Base-by-base conservation (phyloP, 2,329 filamentous ascomycete species). In the Dactylella cylindrospora region DNA sequence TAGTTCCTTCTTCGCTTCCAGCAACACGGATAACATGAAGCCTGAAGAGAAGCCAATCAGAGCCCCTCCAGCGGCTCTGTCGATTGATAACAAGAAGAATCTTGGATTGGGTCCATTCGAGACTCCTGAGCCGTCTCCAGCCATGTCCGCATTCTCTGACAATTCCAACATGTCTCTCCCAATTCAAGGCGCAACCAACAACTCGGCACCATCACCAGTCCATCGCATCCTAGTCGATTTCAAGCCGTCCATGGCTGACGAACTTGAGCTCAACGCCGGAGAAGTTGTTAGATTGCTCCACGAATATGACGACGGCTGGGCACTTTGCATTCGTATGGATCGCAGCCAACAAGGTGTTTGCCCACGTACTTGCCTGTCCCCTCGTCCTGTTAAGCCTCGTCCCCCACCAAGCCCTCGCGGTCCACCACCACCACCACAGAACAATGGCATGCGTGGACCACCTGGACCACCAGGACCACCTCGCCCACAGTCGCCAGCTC, bases 271-370 rank as follows among this genome's bases (percentile, higher is more conserved):
- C 36, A 80, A 78, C 65, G 82, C 85, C 55, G 93, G 93, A 46
- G 84, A 94, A 65, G 78, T 98, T 41, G 88, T 97, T 44, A 82
- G 91, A 66, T 77, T 98, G 66, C 78, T 97, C 46, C 91, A 97
- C 71, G 90, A 95, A 74, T 98, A 97, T 70, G 93, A 98, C 71
- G 93, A 98, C 74, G 93, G 93, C 70, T 98, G 93, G 93, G 88
- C 90, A 70, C 87, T 97, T 51, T 96, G 90, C 74, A 86, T 90
- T 68, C 86, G 85, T 66, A 84, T 97, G 69, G 90, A 97, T 73
- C 86, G 90, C 66, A 90, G 89, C 62, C 80, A 87, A 69, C 90
- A 97, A 76, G 93, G 93, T 77, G 93, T 97, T 46, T 88, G 87
- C 54, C 93, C 93, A 10, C 84, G 93, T 68, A 95, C 90, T 29